Evolutionary conservation across 352 stramenopile species (phyloP), one percentile per base, ranked within the genome.

Genomic region (Phytophthora litchii): DNA sequence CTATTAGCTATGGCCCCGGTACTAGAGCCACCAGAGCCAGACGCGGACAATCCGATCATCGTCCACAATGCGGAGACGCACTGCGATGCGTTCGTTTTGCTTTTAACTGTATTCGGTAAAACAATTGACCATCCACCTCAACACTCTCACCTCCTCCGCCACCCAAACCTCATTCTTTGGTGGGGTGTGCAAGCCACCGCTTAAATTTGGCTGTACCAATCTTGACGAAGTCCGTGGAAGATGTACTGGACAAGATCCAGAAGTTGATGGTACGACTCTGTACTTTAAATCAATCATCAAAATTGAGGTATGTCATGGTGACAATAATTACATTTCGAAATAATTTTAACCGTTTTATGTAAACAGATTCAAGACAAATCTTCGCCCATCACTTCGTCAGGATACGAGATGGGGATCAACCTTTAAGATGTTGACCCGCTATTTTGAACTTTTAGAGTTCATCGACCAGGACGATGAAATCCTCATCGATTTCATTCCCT

Each of bases 321-420:
- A n/a, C 37, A 11, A 3, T 16, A 16, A n/a, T 44, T 44, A n/a
- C n/a, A n/a, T n/a, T n/a, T n/a, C n/a, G n/a, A n/a, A n/a, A n/a
- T n/a, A n/a, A n/a, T 25, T 27, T 4, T 44, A n/a, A 16, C 27
- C 27, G 10, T 23, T 44, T 13, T 44, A 13, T 17, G 16, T 16
- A 38, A 38, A 34, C 42, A 60, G 31, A 47, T 61, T 61, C 12
- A 54, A 61, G 35, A 54, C 54, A 14, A 25, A 16, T 8, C 6
- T 44, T 13, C 37, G 37, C 4, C 37, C 37, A 44, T 16, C 27
- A 17, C 11, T 54, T 43, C 35, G 54, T 23, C 43, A 61, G 14
- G 25, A 16, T 1, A 54, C 34, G 11, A 44, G 44, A 14, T 62
- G 54, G 44, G 44, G 36, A 17, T 62, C 44, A 10, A 60, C 34